phyloP scores from a whole-genome alignment of 495 filamentous ascomycete genomes.

The Trichocladium uniseriatum region DNA sequence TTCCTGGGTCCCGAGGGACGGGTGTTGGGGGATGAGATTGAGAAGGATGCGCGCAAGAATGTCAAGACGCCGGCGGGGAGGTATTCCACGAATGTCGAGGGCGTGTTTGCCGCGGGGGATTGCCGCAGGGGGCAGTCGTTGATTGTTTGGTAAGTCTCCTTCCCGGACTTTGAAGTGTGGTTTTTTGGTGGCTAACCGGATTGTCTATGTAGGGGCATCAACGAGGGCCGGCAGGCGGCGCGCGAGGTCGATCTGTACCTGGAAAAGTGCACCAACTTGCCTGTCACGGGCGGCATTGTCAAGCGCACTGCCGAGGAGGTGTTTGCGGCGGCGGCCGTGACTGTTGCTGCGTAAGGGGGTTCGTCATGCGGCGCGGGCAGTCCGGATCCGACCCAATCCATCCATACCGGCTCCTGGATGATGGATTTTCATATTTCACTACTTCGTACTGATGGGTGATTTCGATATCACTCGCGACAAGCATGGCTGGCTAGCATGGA shows the following conservation, averaged over 20 bases:
- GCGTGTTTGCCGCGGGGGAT: conserved; percentile 93
- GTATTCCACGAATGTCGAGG: conserved; percentile 80
- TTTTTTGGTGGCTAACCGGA: conserved; percentile 7
- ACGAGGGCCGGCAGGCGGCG: conserved; percentile 90
- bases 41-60: conserved; percentile 92
- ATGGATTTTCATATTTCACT: too few species aligned
- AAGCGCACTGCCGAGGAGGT: conserved; percentile 68
- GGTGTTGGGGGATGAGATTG: conserved; percentile 74
- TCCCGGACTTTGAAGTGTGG: too few species aligned
- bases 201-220: conserved; percentile 98
- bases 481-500: too few species aligned
- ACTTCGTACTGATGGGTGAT: too few species aligned
- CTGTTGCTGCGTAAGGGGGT: not conserved
- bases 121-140: conserved; percentile 93
- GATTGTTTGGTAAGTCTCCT: conserved; percentile 84
- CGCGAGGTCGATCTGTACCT: conserved; percentile 92
- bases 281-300: conserved; percentile 91
- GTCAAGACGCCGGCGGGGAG: conserved; percentile 90
- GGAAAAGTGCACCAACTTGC: conserved; percentile 68
- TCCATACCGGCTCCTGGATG: too few species aligned
- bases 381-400: too few species aligned
- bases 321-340: conserved; percentile 24
- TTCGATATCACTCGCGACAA: conserved; percentile 11
- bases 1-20: conserved; percentile 95
- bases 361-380: conserved; percentile 24